Base-by-base conservation (phyloP, 495 filamentous ascomycete species). In the Copromyces sp. region DNA sequence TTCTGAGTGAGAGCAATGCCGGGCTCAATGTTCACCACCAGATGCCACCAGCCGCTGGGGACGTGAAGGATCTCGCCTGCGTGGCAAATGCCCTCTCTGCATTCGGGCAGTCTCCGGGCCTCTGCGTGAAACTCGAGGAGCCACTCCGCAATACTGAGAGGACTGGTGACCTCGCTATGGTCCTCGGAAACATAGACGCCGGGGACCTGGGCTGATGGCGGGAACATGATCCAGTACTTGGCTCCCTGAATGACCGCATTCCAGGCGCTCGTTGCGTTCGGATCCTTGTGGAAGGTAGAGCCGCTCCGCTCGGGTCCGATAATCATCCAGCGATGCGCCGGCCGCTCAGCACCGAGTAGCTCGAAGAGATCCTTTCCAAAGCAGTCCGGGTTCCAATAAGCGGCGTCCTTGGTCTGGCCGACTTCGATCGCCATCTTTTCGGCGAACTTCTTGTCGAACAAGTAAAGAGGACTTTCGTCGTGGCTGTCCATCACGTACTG, bases 191-290 rank as follows among this genome's bases (percentile, higher is more conserved):
- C 94, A 76, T 92, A 96, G 24, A 99, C 94, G 29, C 95, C 95
- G 5, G 95, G 95, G 11, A 76, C 89, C 81, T 53, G 86, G 44
- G 77, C 83, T 35, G 86, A 87, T 39, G 87, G 90, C 83, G 68
- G 95, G 89, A 85, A 98, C 84, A 86, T 97, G 74, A 99, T 96
- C 95, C 95, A 99, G 84, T 98, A 99, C 80, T 99, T 99, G 24
- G 91, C 89, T 17, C 95, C 95, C 70, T 90, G 87, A 40, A 99
- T 80, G 17, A 98, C 94, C 0, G 95, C 95, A 79, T 99, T 99
- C 95, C 95, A 99, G 3, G 95, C 95, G 75, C 92, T 94, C 32
- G 86, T 87, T 1, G 82, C 86, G 73, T 87, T 89, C 53, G 88
- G 88, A 70, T 90, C 88, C 80, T 98, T 98, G 84, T 99, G 95